Percentiles rank a stretch among this genome's conserved stretches.
These are phyloP conservation scores for Nitzschia inconspicua DNA, from an alignment of 108 stramenopile genomes.

Conservation along the genomic window DNA sequence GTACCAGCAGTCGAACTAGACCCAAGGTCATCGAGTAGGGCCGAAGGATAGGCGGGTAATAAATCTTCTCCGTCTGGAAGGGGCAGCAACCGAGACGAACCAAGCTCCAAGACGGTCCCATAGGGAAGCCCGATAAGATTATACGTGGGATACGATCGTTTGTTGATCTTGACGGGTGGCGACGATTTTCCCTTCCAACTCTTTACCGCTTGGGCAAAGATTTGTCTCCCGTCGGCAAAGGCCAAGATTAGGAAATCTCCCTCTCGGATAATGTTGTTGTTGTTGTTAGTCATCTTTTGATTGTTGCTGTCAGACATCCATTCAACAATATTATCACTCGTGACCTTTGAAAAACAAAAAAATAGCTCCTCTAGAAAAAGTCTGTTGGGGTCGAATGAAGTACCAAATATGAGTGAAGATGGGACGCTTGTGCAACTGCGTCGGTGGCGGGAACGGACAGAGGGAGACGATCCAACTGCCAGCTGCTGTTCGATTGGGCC, in stretches of 20 bases:
- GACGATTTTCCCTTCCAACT: slow-evolving; percentile 37
- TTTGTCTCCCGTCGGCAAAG: slow-evolving; percentile 69
- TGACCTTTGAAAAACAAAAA: no score
- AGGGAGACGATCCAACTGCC: no score
- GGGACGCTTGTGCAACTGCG: no score
- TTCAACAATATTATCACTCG: no score
- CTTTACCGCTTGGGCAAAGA: slow-evolving; percentile 64
- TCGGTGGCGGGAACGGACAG: no score
- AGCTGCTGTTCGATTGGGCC: no score
- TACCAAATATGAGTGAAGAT: no score
- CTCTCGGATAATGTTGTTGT: slow-evolving; percentile 35
- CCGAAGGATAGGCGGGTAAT: slow-evolving; percentile 32
- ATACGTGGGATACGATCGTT: slow-evolving; percentile 60
- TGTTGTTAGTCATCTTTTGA: background rate
- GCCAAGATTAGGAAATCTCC: slow-evolving; percentile 66
- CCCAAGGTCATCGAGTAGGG: no score
- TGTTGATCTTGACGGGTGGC: slow-evolving; percentile 73
- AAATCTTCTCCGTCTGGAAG: slow-evolving; percentile 65
- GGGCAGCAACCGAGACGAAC: slow-evolving; percentile 33
- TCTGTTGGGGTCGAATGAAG: no score
- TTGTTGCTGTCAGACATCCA: background rate
- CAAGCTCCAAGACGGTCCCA: slow-evolving; percentile 79
- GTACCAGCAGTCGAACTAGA: background rate
- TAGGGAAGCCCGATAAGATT: slow-evolving; percentile 71
- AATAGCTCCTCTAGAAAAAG: no score